These are phyloP conservation scores for Backusella westeae DNA, from an alignment of 192 early-diverging fungal genomes.

Conservation along the genomic window DNA sequence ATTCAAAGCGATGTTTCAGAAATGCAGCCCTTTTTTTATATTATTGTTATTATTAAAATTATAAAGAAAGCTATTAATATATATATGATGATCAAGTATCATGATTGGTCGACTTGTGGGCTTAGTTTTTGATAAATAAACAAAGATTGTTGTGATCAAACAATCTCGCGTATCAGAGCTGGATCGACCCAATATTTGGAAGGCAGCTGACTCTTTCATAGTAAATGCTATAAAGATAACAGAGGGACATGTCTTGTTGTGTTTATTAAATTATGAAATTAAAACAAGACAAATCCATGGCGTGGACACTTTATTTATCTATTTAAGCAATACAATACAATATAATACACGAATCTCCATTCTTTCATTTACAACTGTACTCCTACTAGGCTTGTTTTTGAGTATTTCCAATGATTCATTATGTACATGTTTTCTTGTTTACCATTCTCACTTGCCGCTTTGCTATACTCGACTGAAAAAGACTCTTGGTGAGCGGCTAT, in stretches of 20 bases:
- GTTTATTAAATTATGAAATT: too few species aligned
- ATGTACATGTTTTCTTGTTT: too few species aligned
- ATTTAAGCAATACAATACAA: too few species aligned
- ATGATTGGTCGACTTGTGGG: not conserved
- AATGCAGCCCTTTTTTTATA: not conserved
- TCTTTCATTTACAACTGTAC: too few species aligned
- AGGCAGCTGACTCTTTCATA: not conserved
- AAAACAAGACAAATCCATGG: not conserved
- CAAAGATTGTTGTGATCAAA: not conserved
- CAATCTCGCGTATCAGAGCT: not conserved
- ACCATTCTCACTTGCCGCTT: too few species aligned
- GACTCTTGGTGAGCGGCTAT: too few species aligned
- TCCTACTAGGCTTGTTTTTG: too few species aligned
- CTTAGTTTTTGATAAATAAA: not conserved
- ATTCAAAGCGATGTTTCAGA: not conserved
- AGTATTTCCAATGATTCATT: too few species aligned
- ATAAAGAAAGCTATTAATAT: conserved; percentile 1
- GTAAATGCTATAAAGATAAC: too few species aligned
- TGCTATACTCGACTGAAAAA: too few species aligned
- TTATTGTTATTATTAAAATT: not conserved
- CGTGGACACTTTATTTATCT: not conserved
- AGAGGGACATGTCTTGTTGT: too few species aligned
- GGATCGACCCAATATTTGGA: not conserved
- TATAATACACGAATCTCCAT: too few species aligned
- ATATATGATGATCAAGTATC: not conserved